Evolutionary conservation across 164 flowering plant species (phyloP), one percentile per base, ranked within the genome.

Genomic region (Vitis rupestris): DNA sequence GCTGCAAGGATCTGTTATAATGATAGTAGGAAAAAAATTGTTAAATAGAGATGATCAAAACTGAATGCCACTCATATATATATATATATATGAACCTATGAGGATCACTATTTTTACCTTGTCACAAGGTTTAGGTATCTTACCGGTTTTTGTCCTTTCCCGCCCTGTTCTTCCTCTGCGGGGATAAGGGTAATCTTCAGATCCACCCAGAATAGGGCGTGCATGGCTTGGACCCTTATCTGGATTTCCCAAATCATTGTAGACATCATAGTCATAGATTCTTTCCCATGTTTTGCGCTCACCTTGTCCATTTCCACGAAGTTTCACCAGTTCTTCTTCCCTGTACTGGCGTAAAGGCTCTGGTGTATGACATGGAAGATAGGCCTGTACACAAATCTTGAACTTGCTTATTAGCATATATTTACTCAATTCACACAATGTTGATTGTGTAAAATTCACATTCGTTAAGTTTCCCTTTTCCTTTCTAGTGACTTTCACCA

Each of bases 91-190:
- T 49, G 44, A 10, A 37, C 0, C 44, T 37, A 37, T 37, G 44
- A 37, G 44, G 44, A 37, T 37, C 44, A 23, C 44, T 37, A 37
- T 37, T 37, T 37, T 16, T n/a, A 63, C 9, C 9, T 8, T 4
- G 8, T 49, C 15, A 47, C 15, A 27, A 50, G 50, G 9, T 8
- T 61, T 59, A 17, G 52, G n/a, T 57, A 50, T 52, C 69, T 74
- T 17, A 89, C 97, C 98, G 29, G 72, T 70, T 65, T 84, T 82
- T 27, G 87, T 82, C 23, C 89, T 84, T 65, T 72, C 64, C 12
- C 98, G 91, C 12, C 99, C 91, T 0, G 98, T 93, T 79, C 82
- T 76, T 63, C 94, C 95, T 68, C 97, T 67, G 3, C 95, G 81
- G 6, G 98, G 98, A 77, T 93, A 93, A 10, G 98, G 97, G 64